These are phyloP conservation scores for Colletotrichum sublineola DNA, from an alignment of 2,329 filamentous ascomycete genomes.

Conservation along the genomic window DNA sequence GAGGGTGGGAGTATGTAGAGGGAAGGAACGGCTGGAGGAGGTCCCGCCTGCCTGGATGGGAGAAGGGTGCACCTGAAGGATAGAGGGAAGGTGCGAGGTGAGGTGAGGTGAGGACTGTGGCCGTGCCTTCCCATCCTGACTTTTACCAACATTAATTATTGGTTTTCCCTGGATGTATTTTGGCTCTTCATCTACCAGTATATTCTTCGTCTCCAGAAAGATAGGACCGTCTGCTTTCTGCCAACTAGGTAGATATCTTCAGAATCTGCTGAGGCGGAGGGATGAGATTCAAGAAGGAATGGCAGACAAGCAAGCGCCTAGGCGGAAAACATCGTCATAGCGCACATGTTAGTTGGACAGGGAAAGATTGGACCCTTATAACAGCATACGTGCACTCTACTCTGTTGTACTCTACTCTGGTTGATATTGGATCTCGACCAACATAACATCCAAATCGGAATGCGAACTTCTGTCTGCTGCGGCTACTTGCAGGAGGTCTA, in stretches of 20 bases:
- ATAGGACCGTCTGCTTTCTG: background rate
- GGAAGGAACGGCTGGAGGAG: background rate
- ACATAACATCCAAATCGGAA: background rate
- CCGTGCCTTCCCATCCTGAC: background rate
- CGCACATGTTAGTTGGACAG: background rate
- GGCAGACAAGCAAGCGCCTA: background rate
- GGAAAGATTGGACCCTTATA: background rate
- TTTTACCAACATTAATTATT: background rate
- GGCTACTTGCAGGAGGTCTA: background rate
- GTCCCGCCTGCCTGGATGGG: background rate
- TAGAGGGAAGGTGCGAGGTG: background rate
- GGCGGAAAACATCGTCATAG: background rate
- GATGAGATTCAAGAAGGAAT: background rate
- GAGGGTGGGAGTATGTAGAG: no score
- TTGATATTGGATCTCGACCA: background rate
- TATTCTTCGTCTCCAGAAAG: background rate
- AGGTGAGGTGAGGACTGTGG: background rate
- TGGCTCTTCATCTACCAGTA: background rate
- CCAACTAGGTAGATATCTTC: background rate
- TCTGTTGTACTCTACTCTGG: background rate
- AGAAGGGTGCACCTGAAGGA: background rate
- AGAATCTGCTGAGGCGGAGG: no score
- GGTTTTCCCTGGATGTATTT: no score
- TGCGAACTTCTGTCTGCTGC: background rate
- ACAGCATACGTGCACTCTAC: background rate